phyloP scores from a whole-genome alignment of 352 stramenopile genomes.

The Saprolegnia diclina region DNA sequence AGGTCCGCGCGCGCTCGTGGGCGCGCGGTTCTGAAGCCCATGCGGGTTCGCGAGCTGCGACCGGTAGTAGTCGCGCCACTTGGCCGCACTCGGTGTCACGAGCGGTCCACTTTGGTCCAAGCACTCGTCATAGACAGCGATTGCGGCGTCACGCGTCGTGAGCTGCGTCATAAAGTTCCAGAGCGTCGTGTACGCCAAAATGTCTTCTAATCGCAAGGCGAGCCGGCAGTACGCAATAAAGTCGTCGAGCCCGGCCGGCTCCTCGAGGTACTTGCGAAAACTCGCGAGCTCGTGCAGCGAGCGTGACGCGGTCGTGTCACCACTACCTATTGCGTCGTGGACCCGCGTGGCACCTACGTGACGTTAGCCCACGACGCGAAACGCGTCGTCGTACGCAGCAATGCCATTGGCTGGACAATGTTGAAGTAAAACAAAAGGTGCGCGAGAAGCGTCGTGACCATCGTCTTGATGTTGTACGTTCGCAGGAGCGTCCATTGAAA shows the following conservation, averaged over 20 bases:
- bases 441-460: not conserved
- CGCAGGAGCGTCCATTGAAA: not conserved
- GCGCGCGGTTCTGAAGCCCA: not conserved
- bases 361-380: too few species aligned
- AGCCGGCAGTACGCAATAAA: constrained; percentile 12
- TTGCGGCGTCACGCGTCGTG: not conserved
- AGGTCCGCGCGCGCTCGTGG: not conserved
- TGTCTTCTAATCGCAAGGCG: constrained; percentile 9
- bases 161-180: constrained; percentile 6
- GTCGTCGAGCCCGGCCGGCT: not conserved
- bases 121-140: constrained; percentile 5
- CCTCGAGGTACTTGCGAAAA: constrained; percentile 6
- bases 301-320: not conserved
- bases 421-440: not conserved
- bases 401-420: not conserved
- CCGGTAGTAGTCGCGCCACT: not conserved
- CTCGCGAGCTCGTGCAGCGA: not conserved
- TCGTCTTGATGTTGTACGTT: not conserved
- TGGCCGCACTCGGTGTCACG: not conserved
- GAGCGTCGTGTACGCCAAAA: not conserved
- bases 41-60: not conserved
- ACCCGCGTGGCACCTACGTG: too few species aligned
- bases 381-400: not conserved
- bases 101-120: not conserved
- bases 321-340: too few species aligned